A percentile compares a stretch with the other conserved stretches of the same genome.
Conservation (phyloP, 78 protist genomes). For the Emiliania huxleyi region DNA sequence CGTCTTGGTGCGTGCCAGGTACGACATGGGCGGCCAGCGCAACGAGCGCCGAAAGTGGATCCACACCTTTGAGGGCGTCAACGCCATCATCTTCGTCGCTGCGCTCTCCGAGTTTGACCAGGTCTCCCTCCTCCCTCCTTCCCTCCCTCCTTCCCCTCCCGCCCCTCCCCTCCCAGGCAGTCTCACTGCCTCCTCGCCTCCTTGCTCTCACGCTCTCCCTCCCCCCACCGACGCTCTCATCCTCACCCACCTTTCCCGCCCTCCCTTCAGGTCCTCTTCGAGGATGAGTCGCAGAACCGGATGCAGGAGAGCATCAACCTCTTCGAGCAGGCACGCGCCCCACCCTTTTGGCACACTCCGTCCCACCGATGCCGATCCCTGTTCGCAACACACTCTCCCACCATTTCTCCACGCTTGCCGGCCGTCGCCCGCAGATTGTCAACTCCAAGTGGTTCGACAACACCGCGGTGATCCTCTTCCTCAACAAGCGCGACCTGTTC, state of each 20-base stretch:
- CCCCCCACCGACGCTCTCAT: too few relatives aligned
- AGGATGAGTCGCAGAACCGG: constrained; percentile 71
- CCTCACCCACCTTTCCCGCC: too few relatives aligned
- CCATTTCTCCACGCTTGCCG: too few relatives aligned
- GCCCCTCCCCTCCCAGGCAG: too few relatives aligned
- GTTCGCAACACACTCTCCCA: too few relatives aligned
- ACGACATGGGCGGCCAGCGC: constrained; percentile 95
- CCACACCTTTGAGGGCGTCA: constrained; percentile 93
- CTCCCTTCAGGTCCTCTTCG: constrained; percentile 50
- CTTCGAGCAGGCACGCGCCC: constrained; percentile 54
- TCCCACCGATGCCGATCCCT: too few relatives aligned
- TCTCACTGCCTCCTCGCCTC: too few relatives aligned
- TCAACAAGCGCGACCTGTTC: constrained; percentile 89
- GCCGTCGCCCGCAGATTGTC: too few relatives aligned
- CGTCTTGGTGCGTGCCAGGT: constrained; percentile 51
- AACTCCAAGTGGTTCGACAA: constrained; percentile 84
- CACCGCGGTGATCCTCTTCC: constrained; percentile 89
- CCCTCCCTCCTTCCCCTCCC: too few relatives aligned
- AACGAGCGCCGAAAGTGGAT: constrained; percentile 93
- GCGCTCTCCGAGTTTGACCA: constrained; percentile 85
- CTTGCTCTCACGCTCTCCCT: too few relatives aligned
- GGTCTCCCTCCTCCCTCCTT: neutral
- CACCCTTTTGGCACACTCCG: too few relatives aligned
- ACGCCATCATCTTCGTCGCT: constrained; percentile 87
- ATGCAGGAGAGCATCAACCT: constrained; percentile 62